phyloP scores from a whole-genome alignment of 2,329 filamentous ascomycete species.

The Cryphonectria nitschkei region DNA sequence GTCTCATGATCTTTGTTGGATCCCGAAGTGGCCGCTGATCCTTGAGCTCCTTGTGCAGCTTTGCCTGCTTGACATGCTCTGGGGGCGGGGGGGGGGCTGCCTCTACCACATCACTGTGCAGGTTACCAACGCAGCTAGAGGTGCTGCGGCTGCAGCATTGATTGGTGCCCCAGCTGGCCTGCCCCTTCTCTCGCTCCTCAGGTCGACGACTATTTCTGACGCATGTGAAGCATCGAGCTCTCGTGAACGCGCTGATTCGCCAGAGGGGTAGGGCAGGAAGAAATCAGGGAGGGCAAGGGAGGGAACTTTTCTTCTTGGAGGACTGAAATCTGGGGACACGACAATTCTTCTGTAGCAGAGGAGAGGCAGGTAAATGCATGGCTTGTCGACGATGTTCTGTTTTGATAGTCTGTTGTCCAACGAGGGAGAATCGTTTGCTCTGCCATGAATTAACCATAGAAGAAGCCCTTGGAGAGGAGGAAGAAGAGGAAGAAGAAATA shows the following conservation, averaged over 20 bases:
- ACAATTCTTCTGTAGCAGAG: background rate
- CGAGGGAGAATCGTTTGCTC: background rate
- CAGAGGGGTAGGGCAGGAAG: background rate
- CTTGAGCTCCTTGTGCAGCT: slow-evolving; percentile 27
- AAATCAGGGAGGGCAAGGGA: background rate
- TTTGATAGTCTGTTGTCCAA: background rate
- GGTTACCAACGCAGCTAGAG: slow-evolving; percentile 20
- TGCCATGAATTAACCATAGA: background rate
- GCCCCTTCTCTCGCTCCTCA: background rate
- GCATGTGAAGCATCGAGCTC: slow-evolving; percentile 22
- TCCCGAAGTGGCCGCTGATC: slow-evolving; percentile 25
- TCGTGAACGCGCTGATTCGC: background rate
- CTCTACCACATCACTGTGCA: slow-evolving; percentile 12
- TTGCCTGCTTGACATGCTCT: slow-evolving; percentile 15
- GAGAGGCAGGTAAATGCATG: background rate
- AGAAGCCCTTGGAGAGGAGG: background rate
- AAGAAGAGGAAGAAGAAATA: background rate
- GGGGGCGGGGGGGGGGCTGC: background rate
- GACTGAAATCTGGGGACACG: background rate
- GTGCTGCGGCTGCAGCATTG: slow-evolving; percentile 7
- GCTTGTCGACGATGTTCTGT: background rate
- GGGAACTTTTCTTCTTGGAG: background rate
- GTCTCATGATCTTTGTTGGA: slow-evolving; percentile 28
- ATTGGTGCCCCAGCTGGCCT: slow-evolving; percentile 6
- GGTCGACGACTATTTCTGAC: slow-evolving; percentile 1